Evolutionary conservation across 1,284 basidiomycete species (phyloP).

Genomic region (Gomphus bonarii): DNA sequence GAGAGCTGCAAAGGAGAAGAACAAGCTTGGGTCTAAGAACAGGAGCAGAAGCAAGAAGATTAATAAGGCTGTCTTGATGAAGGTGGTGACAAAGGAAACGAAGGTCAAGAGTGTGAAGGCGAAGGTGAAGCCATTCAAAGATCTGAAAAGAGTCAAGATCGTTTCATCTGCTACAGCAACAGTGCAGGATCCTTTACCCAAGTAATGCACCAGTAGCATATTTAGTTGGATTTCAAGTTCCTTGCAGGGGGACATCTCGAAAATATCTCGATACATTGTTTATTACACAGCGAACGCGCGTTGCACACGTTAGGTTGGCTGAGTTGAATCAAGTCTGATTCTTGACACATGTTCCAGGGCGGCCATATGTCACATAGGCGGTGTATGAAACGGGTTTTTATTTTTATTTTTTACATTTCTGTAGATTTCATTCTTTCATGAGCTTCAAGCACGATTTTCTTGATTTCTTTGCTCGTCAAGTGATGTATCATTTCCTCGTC

Average conservation of each 20-base stretch:
- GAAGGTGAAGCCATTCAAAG: background rate
- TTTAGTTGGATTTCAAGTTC: background rate
- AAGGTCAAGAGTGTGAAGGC: background rate
- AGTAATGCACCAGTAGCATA: too few species aligned
- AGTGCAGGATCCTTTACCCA: background rate
- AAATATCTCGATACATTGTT: too few species aligned
- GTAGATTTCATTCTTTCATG: background rate
- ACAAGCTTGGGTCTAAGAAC: background rate
- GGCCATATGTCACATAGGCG: too few species aligned
- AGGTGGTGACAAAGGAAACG: background rate
- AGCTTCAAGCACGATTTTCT: background rate
- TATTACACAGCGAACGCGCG: too few species aligned
- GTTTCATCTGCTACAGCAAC: background rate
- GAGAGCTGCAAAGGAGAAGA: conserved; percentile 36
- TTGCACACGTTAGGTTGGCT: too few species aligned
- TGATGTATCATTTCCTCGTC: conserved; percentile 23
- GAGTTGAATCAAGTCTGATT: too few species aligned
- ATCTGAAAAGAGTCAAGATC: background rate
- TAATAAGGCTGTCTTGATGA: background rate
- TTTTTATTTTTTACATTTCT: too few species aligned
- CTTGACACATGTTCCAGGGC: too few species aligned
- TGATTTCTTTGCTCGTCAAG: background rate
- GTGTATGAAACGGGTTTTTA: too few species aligned
- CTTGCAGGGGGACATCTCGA: background rate
- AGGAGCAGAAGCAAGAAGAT: background rate